Evolutionary conservation across 2,329 filamentous ascomycete genomes (phyloP).

Genomic region (Arthrobotrys conoides): DNA sequence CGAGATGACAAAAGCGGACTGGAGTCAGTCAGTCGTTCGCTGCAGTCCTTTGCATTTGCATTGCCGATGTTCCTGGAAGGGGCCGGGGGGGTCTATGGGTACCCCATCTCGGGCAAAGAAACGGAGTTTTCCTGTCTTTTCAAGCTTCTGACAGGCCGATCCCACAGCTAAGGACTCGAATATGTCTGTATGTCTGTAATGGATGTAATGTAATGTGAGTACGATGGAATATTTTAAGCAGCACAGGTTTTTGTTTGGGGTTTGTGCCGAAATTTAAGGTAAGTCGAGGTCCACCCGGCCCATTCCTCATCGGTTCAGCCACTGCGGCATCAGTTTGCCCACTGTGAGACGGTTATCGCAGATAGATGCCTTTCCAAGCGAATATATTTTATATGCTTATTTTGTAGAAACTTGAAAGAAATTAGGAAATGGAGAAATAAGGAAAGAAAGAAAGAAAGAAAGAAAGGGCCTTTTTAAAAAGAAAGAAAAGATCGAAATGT

Average conservation of each 20-base stretch:
- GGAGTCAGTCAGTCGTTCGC: background rate
- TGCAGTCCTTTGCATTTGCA: slow-evolving; percentile 39
- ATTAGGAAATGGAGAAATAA: background rate
- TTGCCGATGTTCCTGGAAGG: slow-evolving; percentile 53
- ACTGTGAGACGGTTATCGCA: slow-evolving; percentile 51
- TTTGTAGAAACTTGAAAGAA: background rate
- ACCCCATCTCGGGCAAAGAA: slow-evolving; percentile 52
- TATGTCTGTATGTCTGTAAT: no score
- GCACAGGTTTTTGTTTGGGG: slow-evolving; percentile 26
- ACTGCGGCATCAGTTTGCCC: slow-evolving; percentile 57
- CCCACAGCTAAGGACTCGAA: slow-evolving; percentile 15
- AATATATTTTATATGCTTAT: slow-evolving; percentile 2
- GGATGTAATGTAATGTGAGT: background rate
- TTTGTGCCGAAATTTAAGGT: slow-evolving; percentile 60
- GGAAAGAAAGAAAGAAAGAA: slow-evolving; percentile 7
- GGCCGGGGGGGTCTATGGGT: no score
- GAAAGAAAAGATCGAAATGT: slow-evolving; percentile 20
- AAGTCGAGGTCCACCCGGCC: slow-evolving; percentile 41
- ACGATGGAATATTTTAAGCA: slow-evolving; percentile 43
- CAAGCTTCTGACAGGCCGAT: slow-evolving; percentile 60
- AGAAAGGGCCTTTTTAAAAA: slow-evolving; percentile 21
- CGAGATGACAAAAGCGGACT: slow-evolving; percentile 52
- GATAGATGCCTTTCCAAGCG: slow-evolving; percentile 47
- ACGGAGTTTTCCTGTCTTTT: slow-evolving; percentile 57
- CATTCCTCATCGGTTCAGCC: slow-evolving; percentile 53